These are phyloP conservation scores for Vachellia collinsii DNA, from an alignment of 306 rosid species.

Conservation along the genomic window DNA sequence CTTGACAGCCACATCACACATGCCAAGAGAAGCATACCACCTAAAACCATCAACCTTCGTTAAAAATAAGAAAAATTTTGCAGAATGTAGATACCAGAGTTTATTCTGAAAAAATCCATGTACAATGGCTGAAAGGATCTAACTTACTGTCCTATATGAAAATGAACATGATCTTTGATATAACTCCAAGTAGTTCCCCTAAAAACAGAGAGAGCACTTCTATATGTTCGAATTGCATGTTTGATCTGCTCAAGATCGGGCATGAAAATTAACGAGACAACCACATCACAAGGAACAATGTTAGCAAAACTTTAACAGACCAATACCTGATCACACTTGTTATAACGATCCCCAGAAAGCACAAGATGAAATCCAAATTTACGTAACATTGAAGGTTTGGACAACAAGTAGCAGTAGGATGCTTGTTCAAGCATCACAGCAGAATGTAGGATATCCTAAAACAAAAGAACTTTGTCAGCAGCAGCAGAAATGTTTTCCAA, in stretches of 20 bases:
- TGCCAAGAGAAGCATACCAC: conserved; percentile 95
- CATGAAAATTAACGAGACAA: conserved; percentile 32
- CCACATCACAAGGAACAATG: conserved; percentile 13
- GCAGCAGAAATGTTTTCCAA: conserved; percentile 37
- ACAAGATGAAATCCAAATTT: conserved; percentile 99
- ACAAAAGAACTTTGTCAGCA: conserved; percentile 43
- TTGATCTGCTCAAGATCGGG: conserved; percentile 63
- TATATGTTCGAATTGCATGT: conserved; percentile 93
- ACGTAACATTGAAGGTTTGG: conserved; percentile 92
- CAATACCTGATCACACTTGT: conserved; percentile 88
- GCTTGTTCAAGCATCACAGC: conserved; percentile 99
- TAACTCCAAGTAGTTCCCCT: conserved; percentile 86
- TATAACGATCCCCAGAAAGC: conserved; percentile 97
- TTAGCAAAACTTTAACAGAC: conserved; percentile 27
- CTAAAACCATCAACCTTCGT: conserved; percentile 50
- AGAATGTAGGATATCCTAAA: conserved; percentile 84
- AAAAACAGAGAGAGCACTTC: conserved; percentile 79
- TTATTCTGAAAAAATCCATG: conserved; percentile 3
- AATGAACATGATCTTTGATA: conserved; percentile 91
- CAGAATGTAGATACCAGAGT: conserved; percentile 22
- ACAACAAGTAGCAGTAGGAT: conserved; percentile 84
- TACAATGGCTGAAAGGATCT: conserved; percentile 32
- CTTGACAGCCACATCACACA: conserved; percentile 80
- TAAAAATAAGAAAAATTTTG: conserved; percentile 28
- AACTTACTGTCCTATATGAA: conserved; percentile 96